Conservation (phyloP, 169 alveolate genomes). For the Cryptosporidium ubiquitum region DNA sequence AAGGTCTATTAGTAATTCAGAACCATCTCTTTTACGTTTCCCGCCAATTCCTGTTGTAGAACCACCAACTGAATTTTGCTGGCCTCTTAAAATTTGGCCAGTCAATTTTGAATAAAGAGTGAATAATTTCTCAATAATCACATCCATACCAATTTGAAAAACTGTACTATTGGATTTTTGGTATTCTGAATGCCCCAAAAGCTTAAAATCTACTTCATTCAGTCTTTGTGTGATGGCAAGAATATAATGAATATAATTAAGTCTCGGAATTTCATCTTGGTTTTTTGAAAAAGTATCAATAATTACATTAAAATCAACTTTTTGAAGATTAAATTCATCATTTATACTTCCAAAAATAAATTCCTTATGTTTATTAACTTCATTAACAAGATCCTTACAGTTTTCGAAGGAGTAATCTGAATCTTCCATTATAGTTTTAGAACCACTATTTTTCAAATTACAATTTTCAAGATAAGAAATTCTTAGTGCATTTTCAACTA, state of each 20-base stretch:
- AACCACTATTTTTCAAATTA: background rate
- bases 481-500: slow-evolving; percentile 56
- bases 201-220: slow-evolving; percentile 10
- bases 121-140: slow-evolving; percentile 6
- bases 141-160: background rate
- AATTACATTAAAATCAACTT: slow-evolving; percentile 20
- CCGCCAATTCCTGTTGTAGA: background rate
- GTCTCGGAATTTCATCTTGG: slow-evolving; percentile 27
- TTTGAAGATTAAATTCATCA: background rate
- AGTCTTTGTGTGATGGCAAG: slow-evolving; percentile 39
- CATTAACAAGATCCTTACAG: background rate
- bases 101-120: slow-evolving; percentile 17
- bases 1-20: background rate
- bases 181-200: background rate
- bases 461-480: slow-evolving; percentile 3
- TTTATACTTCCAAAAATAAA: background rate
- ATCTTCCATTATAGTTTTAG: background rate
- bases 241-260: slow-evolving; percentile 37
- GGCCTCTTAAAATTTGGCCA: slow-evolving; percentile 59
- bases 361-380: background rate
- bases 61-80: slow-evolving; percentile 15
- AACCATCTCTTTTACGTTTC: background rate
- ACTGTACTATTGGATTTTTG: background rate
- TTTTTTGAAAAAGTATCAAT: background rate
- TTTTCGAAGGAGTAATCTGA: background rate